phyloP scores from a whole-genome alignment of 495 filamentous ascomycete genomes.

The Penicillium coprophilum region DNA sequence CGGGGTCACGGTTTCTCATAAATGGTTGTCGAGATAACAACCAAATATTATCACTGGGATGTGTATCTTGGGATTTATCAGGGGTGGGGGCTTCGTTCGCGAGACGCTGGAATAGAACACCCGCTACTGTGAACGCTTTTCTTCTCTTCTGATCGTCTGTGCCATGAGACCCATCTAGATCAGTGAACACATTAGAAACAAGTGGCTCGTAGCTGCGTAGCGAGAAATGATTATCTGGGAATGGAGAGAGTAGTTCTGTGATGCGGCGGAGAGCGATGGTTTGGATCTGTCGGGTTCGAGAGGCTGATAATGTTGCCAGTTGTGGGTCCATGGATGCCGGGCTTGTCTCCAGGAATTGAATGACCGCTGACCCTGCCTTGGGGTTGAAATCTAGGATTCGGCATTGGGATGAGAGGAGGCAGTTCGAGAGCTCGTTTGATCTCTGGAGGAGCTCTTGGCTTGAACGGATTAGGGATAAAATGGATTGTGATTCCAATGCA shows the following conservation, averaged over 20 bases:
- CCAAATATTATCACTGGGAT: conserved; percentile 39
- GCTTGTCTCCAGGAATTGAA: conserved; percentile 35
- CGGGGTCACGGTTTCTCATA: conserved; percentile 29
- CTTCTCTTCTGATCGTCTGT: conserved; percentile 30
- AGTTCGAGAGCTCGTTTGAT: conserved; percentile 36
- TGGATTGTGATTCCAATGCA: conserved; percentile 64
- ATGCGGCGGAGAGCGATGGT: conserved; percentile 42
- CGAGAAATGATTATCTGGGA: conserved; percentile 37
- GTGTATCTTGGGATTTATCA: conserved; percentile 15
- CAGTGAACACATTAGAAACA: conserved; percentile 27
- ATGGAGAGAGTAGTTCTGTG: conserved; percentile 46
- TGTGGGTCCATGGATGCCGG: conserved; percentile 11
- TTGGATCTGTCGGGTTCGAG: conserved; percentile 25
- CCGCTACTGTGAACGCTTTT: conserved; percentile 52
- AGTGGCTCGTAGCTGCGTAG: conserved; percentile 36
- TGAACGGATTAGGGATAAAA: conserved; percentile 54
- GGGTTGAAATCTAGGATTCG: conserved; percentile 41
- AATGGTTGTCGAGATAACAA: conserved; percentile 53
- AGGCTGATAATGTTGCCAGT: conserved; percentile 12
- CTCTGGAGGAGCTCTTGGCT: conserved; percentile 30
- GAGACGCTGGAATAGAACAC: conserved; percentile 55
- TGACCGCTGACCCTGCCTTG: conserved; percentile 36
- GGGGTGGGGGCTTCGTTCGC: conserved; percentile 21
- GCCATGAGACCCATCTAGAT: conserved; percentile 19
- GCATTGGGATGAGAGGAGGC: conserved; percentile 33